phyloP scores from a whole-genome alignment of 345 rosid species.

The Laguncularia racemosa region DNA sequence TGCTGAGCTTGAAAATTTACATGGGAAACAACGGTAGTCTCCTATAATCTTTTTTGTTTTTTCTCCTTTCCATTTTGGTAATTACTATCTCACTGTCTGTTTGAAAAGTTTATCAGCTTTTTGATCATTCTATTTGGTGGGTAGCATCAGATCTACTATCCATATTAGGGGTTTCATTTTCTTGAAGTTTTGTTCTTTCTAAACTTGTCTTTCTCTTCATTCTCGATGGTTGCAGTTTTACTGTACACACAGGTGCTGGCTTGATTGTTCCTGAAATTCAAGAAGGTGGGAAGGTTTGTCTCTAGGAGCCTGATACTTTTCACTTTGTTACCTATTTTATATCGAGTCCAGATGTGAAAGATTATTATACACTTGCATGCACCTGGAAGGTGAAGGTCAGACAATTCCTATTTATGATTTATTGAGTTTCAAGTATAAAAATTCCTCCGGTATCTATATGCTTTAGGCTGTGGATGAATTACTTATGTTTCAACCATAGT shows the following conservation, averaged over 20 bases:
- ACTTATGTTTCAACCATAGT: too few species aligned
- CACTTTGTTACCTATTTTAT: neutral
- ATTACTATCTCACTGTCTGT: neutral
- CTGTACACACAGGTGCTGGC: slow-evolving; percentile 90
- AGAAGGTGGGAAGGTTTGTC: slow-evolving; percentile 58
- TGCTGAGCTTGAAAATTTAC: slow-evolving; percentile 68
- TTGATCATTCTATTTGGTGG: neutral
- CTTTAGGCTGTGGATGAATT: too few species aligned
- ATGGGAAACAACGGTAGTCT: slow-evolving; percentile 54
- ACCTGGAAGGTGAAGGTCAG: too few species aligned
- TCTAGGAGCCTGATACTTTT: neutral
- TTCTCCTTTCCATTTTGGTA: neutral
- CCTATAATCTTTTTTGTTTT: neutral
- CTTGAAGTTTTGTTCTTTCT: neutral
- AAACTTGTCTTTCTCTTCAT: neutral
- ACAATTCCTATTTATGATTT: too few species aligned
- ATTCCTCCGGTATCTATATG: too few species aligned
- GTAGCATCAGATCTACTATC: too few species aligned
- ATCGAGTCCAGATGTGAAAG: neutral
- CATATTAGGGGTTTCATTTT: too few species aligned
- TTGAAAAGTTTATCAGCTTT: neutral
- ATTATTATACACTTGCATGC: neutral
- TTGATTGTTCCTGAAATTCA: slow-evolving; percentile 85
- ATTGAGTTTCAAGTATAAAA: too few species aligned
- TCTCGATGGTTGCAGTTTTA: slow-evolving; percentile 39